These are phyloP conservation scores for Leccinum imitatum DNA, from an alignment of 768 basidiomycete species.

Conservation along the genomic window DNA sequence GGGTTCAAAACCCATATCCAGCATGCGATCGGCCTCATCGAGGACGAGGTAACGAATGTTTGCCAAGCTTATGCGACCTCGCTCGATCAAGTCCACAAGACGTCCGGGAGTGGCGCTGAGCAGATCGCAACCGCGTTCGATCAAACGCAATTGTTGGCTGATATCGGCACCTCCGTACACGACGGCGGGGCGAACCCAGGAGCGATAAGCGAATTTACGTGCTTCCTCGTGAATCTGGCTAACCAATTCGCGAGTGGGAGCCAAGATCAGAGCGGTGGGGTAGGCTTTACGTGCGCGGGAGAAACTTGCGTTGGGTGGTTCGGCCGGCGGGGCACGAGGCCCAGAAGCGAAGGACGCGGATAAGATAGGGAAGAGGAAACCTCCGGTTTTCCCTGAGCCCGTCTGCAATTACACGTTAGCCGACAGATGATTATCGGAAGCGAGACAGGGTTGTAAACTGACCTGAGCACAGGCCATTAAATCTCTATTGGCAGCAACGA, in stretches of 20 bases:
- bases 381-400: constrained; percentile 98
- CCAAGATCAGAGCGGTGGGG: constrained; percentile 96
- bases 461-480: constrained; percentile 96
- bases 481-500: constrained; percentile 86
- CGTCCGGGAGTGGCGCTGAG: constrained; percentile 97
- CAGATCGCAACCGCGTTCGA: constrained; percentile 96
- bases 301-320: constrained; percentile 48
- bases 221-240: constrained; percentile 99
- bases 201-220: constrained; percentile 97
- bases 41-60: constrained; percentile 98
- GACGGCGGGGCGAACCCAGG: constrained; percentile 98
- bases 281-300: constrained; percentile 83
- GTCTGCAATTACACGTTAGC: constrained; percentile 56
- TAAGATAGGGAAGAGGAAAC: constrained; percentile 98
- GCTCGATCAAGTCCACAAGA: constrained; percentile 97
- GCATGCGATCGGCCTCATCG: constrained; percentile 99
- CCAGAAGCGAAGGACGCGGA: constrained; percentile 88
- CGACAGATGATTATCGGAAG: constrained; percentile 8
- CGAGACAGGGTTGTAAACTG: constrained; percentile 23
- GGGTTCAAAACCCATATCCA: constrained; percentile 99
- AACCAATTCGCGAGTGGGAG: constrained; percentile 97
- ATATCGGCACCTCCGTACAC: constrained; percentile 99
- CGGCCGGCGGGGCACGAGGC: constrained; percentile 68
- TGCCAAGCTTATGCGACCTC: constrained; percentile 92
- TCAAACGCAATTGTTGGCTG: constrained; percentile 86